Evolutionary conservation across 139 green algal genomes (phyloP), one percentile per base, ranked within the genome.

Genomic region (Trebouxia sp.): DNA sequence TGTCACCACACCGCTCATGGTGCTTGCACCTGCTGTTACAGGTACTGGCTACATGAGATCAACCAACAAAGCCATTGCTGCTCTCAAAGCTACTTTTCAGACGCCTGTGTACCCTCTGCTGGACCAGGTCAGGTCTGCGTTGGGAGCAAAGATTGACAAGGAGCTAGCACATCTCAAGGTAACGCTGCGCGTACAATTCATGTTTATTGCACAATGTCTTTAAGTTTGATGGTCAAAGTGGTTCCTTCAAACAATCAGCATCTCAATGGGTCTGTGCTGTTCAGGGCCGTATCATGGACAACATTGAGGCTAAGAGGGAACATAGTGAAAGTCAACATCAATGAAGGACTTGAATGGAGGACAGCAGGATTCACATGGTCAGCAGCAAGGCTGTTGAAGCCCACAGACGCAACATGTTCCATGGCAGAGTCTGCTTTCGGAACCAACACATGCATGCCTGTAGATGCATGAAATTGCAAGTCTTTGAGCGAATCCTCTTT

Each of bases 1-100:
- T n/a, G n/a, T n/a, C n/a, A n/a, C n/a, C n/a, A n/a, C n/a, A n/a
- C n/a, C n/a, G n/a, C n/a, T n/a, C n/a, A n/a, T n/a, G n/a, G n/a
- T n/a, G n/a, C n/a, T n/a, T n/a, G n/a, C n/a, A n/a, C n/a, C n/a
- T 41, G 24, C 41, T 8, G 1, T 20, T 24, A n/a, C 58, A 69
- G 58, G 58, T 39, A 69, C 58, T 41, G 58, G 58, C n/a, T 69
- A 69, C 28, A 69, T 69, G 58, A 22, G 30, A 30, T 69, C 86
- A 42, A 90, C 88, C 76, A 67, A 74, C n/a, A 76, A 76, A 26
- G 86, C 86, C 6, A 85, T 90, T 77, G 42, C 45, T 15, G 84
- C 81, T 3, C 75, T 90, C 8, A 90, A 90, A 80, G 38, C 58
- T n/a, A 84, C 67, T 11, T 90, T 89, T 35, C 84, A 90, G 84